phyloP scores from a whole-genome alignment of 2,329 filamentous ascomycete species.

The Achaetomium macrosporum region DNA sequence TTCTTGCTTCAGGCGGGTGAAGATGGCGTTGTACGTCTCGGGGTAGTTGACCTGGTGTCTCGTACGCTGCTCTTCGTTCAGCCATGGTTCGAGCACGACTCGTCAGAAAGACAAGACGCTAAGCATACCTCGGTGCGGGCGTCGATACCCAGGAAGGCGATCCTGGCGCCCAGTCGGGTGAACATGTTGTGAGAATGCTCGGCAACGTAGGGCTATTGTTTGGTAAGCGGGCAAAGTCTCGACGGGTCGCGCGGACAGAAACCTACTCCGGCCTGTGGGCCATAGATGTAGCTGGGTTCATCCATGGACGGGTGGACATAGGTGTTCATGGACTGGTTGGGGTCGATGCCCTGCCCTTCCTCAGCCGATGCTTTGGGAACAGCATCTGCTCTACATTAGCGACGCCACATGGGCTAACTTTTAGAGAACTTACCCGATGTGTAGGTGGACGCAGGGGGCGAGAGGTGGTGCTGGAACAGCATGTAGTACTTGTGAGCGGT shows the following conservation, averaged over 20 bases:
- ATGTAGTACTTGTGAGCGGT: slow-evolving; percentile 97
- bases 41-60: slow-evolving; percentile 93
- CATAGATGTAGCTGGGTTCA: slow-evolving; percentile 73
- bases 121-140: slow-evolving; percentile 76
- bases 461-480: slow-evolving; percentile 91
- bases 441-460: slow-evolving; percentile 79
- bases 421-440: slow-evolving; percentile 56
- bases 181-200: slow-evolving; percentile 85
- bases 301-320: slow-evolving; percentile 56
- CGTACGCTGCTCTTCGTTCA: slow-evolving; percentile 54
- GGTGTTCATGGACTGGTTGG: slow-evolving; percentile 65
- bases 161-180: slow-evolving; percentile 71
- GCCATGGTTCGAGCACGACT: neutral
- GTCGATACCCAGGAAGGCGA: slow-evolving; percentile 84
- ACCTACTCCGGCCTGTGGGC: slow-evolving; percentile 64
- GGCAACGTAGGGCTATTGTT: slow-evolving; percentile 76
- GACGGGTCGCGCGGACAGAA: slow-evolving; percentile 30
- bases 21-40: slow-evolving; percentile 80
- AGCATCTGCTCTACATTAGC: slow-evolving; percentile 17
- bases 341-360: slow-evolving; percentile 58
- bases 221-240: slow-evolving; percentile 43
- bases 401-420: too few relatives aligned
- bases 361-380: slow-evolving; percentile 35
- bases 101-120: slow-evolving; percentile 34
- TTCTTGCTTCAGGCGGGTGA: slow-evolving; percentile 65